Base-by-base conservation (phyloP, 805 yeast genomes). In the Scheffersomyces coipomensis region DNA sequence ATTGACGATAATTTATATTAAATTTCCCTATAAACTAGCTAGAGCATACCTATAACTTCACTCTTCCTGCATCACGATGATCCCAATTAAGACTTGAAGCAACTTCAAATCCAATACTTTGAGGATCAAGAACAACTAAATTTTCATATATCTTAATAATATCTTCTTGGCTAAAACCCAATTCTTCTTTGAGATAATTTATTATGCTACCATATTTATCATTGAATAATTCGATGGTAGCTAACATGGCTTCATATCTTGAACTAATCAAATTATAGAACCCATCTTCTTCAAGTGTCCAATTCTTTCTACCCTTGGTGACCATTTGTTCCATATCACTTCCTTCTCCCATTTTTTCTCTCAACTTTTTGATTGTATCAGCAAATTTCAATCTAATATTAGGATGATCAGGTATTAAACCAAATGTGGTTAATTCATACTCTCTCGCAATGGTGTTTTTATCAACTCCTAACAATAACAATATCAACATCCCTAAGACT, bases 361-460 rank as follows among this genome's bases (percentile, higher is more conserved):
- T 60, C 33, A 72, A 43, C 29, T 60, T 64, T 11, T 49, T 58
- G 7, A 71, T 46, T 5, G 64, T 58, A 16, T 53, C 51, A 33
- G 53, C 30, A 40, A 67, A 76, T 36, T 62, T 58, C 13, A 56
- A 55, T 37, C 53, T 64, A 34, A 78, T 57, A 3, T 51, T 47
- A 7, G 62, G 64, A 40, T 70, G 67, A 35, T 76, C 78, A 2
- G 84, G 80, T 35, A 46, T 48, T 36, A 85, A 62, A 0, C 95
- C 95, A 33, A 74, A 55, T 0, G 83, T 69, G 1, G 95, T 85
- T 51, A 88, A 62, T 55, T 84, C 93, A 52, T 86, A 88, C 53
- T 88, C 96, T 46, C 80, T 74, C 1, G 88, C 79, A 27, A 87
- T 70, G 1, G 79, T 76, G 46, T 78, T 76, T 10, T 71, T 68